Percentiles rank a stretch among this genome's conserved stretches.
phyloP scores from a whole-genome alignment of 2,329 filamentous ascomycete genomes.

The Fusarium hainanense region DNA sequence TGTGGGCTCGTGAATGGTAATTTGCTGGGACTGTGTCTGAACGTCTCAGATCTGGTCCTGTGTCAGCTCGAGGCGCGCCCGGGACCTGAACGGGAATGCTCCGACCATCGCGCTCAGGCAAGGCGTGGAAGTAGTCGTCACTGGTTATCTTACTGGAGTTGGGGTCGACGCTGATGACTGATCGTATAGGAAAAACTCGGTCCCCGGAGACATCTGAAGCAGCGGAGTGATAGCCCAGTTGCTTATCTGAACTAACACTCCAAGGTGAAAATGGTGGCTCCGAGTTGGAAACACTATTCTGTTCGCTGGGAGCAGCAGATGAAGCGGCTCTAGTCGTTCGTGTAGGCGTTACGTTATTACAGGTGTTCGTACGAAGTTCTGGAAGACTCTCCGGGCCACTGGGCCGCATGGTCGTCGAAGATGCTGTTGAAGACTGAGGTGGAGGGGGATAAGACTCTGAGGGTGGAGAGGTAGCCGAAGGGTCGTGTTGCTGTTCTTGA shows the following conservation, averaged over 20 bases:
- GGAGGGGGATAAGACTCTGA: conserved; percentile 5
- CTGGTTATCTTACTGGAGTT: conserved; percentile 52
- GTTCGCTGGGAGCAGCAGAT: conserved; percentile 34
- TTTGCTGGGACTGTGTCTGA: conserved; percentile 44
- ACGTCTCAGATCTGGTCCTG: conserved; percentile 43
- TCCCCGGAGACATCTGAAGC: conserved; percentile 59
- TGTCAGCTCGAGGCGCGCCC: conserved; percentile 47
- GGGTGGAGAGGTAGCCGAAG: not conserved
- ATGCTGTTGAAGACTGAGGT: conserved; percentile 26
- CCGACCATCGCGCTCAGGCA: conserved; percentile 49
- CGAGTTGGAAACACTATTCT: conserved; percentile 30
- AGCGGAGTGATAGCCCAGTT: conserved; percentile 48
- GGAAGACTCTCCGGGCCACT: not conserved
- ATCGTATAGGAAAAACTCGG: conserved; percentile 83
- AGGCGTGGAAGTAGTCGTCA: conserved; percentile 54
- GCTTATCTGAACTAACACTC: conserved; percentile 57
- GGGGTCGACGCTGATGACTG: conserved; percentile 78
- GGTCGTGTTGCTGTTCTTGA: not conserved
- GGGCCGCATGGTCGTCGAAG: conserved; percentile 22
- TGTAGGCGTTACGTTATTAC: conserved; percentile 11
- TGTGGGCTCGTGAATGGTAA: conserved; percentile 32
- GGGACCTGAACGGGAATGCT: conserved; percentile 47
- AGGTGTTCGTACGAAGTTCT: conserved; percentile 8
- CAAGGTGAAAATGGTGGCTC: conserved; percentile 53
- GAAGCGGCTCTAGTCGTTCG: conserved; percentile 27